Evolutionary conservation across 1,284 basidiomycete species (phyloP), one percentile per base, ranked within the genome.

Genomic region (Ustilago tritici): DNA sequence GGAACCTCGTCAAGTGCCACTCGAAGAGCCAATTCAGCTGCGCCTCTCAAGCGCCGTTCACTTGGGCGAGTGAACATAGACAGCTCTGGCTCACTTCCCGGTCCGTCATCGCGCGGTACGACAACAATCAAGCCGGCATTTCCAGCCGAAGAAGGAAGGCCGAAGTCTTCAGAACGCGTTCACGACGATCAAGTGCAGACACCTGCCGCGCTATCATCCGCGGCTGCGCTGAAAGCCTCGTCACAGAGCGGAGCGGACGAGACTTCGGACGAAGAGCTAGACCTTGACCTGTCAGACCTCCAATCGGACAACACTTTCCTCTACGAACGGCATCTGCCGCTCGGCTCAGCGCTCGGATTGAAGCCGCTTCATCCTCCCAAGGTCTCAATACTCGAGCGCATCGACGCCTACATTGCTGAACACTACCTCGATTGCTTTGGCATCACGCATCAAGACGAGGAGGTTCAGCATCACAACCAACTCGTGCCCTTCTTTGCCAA

Each of bases 341-440:
- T 62, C 47, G 64, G 66, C 19, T 52, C 52, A 12, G 66, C 72
- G 4, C 60, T 75, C 12, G 72, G 72, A 28, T 23, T 56, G n/a
- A 10, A 7, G 10, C 31, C 61, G 9, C 28, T 31, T 12, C 49
- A 68, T 4, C 36, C 23, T 28, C 52, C 58, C 36, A 14, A 61
- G 15, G 50, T 23, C 0, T 31, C 47, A 8, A 9, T 65, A 2
- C 38, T 74, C 28, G 59, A 62, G 28, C 71, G 50, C 7, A 65
- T 75, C 52, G 56, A 66, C 31, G 49, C 43, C 1, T 61, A 75
- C 38, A 53, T 75, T 15, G 58, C 52, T 46, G 40, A 52, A n/a
- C 63, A 75, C 54, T 66, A 66, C 36, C 40, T 75, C 14, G 72
- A 75, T 17, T 66, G 72, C 49, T 70, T 70, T 31, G 72, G 72